Evolutionary conservation across 1,139 yeast genomes (phyloP), one percentile per base, ranked within the genome.

Genomic region (Geotrichum europaeum): DNA sequence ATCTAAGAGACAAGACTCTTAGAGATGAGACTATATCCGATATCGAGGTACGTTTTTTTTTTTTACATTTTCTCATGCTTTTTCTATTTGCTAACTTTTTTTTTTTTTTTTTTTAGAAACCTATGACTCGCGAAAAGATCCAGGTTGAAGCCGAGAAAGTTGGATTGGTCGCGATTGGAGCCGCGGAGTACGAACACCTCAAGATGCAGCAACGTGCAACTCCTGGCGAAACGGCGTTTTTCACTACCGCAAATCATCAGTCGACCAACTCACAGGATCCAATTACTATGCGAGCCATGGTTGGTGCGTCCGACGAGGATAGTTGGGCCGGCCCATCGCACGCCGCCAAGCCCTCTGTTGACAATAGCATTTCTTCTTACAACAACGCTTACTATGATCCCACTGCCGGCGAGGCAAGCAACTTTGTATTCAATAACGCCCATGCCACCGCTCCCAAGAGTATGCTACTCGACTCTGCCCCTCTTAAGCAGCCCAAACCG

Each of bases 91-190:
- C 40, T 24, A 51, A n/a, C 18, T 4, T 13, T 15, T 22, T 43
- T 18, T 13, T 22, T 22, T 54, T 54, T 45, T 54, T 45, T 36
- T 36, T 43, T 45, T 49, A 53, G 18, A 56, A 55, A n/a, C 36
- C 58, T 22, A 56, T 62, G 45, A 57, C 56, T 5, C 55, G 60
- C 67, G 67, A 62, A 12, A 60, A 65, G 28, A 51, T 68, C 45
- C 63, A 64, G 30, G 52, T 47, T 13, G 62, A 61, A 30, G 70
- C 70, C 0, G 63, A 60, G 47, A 56, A 59, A 51, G 67, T 78
- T 51, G 82, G 83, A 1, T 72, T 78, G 71, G 75, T 75, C 1
- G 73, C 78, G 4, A 60, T 81, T 4, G 65, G 72, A 9, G 62
- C 63, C 15, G 67, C 69, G 9, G 78, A 75, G 50, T 68, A 70